These are phyloP conservation scores for Wickerhamomyces chambardii DNA, from an alignment of 805 yeast species.

Conservation along the genomic window DNA sequence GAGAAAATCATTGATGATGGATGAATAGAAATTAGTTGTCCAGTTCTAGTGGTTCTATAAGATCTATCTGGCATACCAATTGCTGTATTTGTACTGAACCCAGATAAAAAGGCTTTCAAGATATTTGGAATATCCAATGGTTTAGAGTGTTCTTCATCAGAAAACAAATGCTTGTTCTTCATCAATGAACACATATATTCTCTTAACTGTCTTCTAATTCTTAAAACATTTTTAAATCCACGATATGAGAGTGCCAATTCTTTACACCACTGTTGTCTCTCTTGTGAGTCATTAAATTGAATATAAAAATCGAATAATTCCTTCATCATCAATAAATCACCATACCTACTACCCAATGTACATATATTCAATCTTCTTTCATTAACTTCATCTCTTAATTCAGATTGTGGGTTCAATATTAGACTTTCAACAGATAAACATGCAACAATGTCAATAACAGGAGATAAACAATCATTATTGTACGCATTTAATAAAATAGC, in stretches of 20 bases:
- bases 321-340: constrained; percentile 78
- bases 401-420: constrained; percentile 70
- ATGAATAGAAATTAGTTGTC: constrained; percentile 81
- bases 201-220: constrained; percentile 66
- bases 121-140: constrained; percentile 46
- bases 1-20: constrained; percentile 90
- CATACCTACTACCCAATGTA: constrained; percentile 61
- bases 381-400: constrained; percentile 76
- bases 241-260: constrained; percentile 67
- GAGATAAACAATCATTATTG: constrained; percentile 38
- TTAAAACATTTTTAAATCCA: constrained; percentile 70
- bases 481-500: constrained; percentile 73
- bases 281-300: constrained; percentile 36
- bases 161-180: constrained; percentile 23
- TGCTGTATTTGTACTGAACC: constrained; percentile 85
- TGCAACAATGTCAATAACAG: constrained; percentile 83
- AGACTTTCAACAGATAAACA: constrained; percentile 91
- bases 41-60: constrained; percentile 75
- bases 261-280: constrained; percentile 75
- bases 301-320: constrained; percentile 59
- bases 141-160: constrained; percentile 11
- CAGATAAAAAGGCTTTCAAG: constrained; percentile 72
- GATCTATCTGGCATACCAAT: constrained; percentile 93
- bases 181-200: constrained; percentile 52
- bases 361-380: constrained; percentile 63